These are phyloP conservation scores for Silene uniflora DNA, from an alignment of 148 eudicot species.

Conservation along the genomic window DNA sequence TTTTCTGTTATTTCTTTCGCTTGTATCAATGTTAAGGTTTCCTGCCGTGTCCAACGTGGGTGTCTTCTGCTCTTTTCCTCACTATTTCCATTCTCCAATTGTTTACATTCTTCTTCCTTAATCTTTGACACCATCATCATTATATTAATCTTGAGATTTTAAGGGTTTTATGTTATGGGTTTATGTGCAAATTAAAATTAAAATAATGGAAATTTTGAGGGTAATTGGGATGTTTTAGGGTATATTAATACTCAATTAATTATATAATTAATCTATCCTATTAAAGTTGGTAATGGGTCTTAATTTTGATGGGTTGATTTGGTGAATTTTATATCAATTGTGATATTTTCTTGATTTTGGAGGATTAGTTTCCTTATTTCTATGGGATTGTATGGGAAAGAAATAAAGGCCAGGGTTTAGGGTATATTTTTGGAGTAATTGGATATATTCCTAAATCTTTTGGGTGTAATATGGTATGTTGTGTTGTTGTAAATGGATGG, in stretches of 20 bases:
- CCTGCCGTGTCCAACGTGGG: conserved; percentile 37
- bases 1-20: conserved; percentile 31
- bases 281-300: conserved; percentile 13
- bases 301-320: conserved; percentile 12
- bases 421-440: background rate
- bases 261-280: background rate
- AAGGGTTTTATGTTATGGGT: background rate
- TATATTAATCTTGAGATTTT: too few species aligned
- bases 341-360: conserved; percentile 22
- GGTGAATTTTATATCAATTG: conserved; percentile 5
- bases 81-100: background rate
- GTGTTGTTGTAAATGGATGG: too few species aligned
- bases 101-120: conserved; percentile 4
- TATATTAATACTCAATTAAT: background rate
- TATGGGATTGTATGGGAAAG: conserved; percentile 24
- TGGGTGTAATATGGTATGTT: too few species aligned
- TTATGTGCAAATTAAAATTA: background rate
- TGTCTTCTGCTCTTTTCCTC: conserved; percentile 30
- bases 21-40: conserved; percentile 23
- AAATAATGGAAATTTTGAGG: background rate
- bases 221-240: background rate
- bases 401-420: conserved; percentile 6
- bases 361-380: conserved; percentile 29
- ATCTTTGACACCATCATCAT: conserved; percentile 7
- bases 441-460: background rate